Evolutionary conservation across 768 basidiomycete genomes (phyloP).

Genomic region (Leucocoprinus leucothites): DNA sequence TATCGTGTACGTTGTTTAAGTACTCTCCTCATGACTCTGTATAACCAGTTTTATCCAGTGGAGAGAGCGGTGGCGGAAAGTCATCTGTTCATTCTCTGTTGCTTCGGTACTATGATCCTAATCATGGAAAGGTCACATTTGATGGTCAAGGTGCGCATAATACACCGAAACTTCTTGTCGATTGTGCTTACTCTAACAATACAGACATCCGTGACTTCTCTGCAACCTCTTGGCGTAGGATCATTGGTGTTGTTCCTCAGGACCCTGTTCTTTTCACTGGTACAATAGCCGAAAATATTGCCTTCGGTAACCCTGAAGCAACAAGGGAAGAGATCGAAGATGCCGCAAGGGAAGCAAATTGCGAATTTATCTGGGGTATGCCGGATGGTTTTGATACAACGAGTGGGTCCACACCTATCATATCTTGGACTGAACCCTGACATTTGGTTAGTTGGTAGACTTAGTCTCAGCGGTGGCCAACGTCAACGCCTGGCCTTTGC

Average conservation of each 20-base stretch:
- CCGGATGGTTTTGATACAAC: conserved; percentile 92
- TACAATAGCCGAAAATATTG: conserved; percentile 93
- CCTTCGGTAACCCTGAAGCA: conserved; percentile 75
- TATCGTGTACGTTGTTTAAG: conserved; percentile 67
- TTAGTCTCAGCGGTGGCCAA: conserved; percentile 76
- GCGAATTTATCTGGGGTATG: conserved; percentile 94
- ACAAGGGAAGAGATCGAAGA: conserved; percentile 83
- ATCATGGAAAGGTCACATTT: conserved; percentile 77
- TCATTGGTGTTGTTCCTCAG: conserved; percentile 95
- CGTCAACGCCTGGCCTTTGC: conserved; percentile 81
- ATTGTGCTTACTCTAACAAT: neutral
- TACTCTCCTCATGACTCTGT: neutral
- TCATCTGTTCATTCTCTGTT: conserved; percentile 87
- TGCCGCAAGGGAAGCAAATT: conserved; percentile 89
- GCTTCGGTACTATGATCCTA: conserved; percentile 86
- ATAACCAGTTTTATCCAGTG: conserved; percentile 42
- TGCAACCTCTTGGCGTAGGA: conserved; percentile 79
- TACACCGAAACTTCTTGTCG: neutral
- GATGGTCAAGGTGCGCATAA: conserved; percentile 72
- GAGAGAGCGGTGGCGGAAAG: conserved; percentile 92
- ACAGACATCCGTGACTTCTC: conserved; percentile 86
- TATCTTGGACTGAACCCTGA: neutral
- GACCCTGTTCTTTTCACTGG: conserved; percentile 90
- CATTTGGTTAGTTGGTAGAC: conserved; percentile 51
- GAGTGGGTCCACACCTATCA: conserved; percentile 48